Evolutionary conservation across 495 filamentous ascomycete genomes (phyloP), one percentile per base, ranked within the genome.

Genomic region (Penicillium crystallinum): DNA sequence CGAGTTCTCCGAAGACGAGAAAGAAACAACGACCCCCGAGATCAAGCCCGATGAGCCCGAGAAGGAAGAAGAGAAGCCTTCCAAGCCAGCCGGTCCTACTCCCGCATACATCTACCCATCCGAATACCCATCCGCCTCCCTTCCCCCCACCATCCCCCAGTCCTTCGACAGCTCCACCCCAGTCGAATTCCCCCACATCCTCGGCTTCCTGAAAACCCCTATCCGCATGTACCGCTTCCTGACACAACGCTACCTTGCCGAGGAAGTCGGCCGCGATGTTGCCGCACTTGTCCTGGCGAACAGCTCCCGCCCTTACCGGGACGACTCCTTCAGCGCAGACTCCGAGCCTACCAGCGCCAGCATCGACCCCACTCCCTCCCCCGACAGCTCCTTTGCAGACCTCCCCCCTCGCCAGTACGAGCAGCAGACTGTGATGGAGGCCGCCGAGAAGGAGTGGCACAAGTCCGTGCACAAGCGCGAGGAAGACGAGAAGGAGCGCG

Each of bases 201-300:
- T 99, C 23, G 93, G 93, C 52, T 95, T 99, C 75, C 70, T 91
- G 41, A 92, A 95, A 70, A 97, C 91, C 0, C 89, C 90, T 0
- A 88, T 82, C 55, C 83, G 93, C 31, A 64, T 97, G 45, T 88
- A 88, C 62, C 89, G 93, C 39, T 99, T 90, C 78, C 75, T 99
- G 35, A 96, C 83, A 65, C 86, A 89, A 41, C 88, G 95, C 12
- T 68, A 81, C 37, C 77, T 96, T 15, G 95, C 95, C 37, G 92
- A 99, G 59, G 75, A 82, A 5, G 84, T 96, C 48, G 95, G 93
- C 37, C 86, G 89, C n/a, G 82, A 96, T 41, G 88, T 91, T 29
- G 95, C 92, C 1, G 86, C 88, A 31, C 79, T 88, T 18, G 91
- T 92, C 25, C 76, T 97, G 5, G 86, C 83, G 65, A 77, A 55